Evolutionary conservation across 129 eudicot species (phyloP), one percentile per base, ranked within the genome.

Genomic region (Flaveria sonorensis): DNA sequence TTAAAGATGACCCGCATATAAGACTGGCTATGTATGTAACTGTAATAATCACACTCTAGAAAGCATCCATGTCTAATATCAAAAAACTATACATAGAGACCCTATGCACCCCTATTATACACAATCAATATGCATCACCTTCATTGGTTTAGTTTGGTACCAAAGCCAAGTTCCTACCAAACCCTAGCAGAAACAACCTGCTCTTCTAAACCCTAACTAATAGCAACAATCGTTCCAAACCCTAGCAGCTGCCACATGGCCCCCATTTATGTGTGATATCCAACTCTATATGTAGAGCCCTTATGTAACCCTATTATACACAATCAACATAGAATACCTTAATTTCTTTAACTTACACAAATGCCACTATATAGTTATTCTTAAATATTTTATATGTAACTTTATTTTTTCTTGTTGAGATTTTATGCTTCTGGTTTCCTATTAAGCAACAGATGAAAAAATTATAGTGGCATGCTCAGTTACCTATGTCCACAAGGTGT

Each of bases 341-440:
- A 13, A 24, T 24, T 61, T 39, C 19, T 24, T 20, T 23, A 28
- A 56, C 68, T 63, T 55, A 40, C 15, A 57, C 19, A 56, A 21
- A 40, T 39, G 42, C 40, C 77, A 73, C 39, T 32, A 32, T 32
- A 19, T 26, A 75, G 46, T 26, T 75, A 26, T 62, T 61, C 24
- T 57, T 30, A 10, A n/a, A 72, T 18, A 72, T 12, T 53, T 5
- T 51, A 12, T 30, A n/a, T 52, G 76, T 72, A 16, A 32, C 53
- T 30, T 26, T n/a, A 55, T 53, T 52, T 3, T 48, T 52, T 21
- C 20, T 52, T 32, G 21, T 32, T n/a, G 50, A 19, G 50, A 72
- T 30, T n/a, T n/a, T 72, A 70, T 11, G 61, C 12, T 70, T 28
- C 1, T 2, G 47, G 24, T 71, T 26, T 3, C 26, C 10, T 66